Conservation (phyloP, 345 rosid species). For the Triadica sebifera region DNA sequence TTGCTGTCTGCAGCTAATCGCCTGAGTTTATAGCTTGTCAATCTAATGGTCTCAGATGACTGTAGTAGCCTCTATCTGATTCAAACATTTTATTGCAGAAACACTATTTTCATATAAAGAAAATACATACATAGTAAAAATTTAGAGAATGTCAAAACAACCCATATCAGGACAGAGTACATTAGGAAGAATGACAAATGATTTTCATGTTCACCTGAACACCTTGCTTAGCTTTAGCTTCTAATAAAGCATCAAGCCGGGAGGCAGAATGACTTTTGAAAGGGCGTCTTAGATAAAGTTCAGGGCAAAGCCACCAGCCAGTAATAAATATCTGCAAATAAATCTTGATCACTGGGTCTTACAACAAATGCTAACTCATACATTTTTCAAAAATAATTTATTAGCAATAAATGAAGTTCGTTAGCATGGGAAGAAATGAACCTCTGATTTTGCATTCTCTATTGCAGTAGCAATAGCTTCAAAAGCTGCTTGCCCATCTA, state of each 20-base stretch:
- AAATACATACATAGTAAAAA: neutral
- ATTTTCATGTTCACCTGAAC: constrained; percentile 54
- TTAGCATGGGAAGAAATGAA: constrained; percentile 25
- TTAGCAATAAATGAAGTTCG: neutral
- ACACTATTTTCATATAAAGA: too few relatives aligned
- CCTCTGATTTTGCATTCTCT: constrained; percentile 83
- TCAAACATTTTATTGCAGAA: neutral
- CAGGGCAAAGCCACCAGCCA: constrained; percentile 99
- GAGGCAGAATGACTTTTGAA: constrained; percentile 54
- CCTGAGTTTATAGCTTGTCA: too few relatives aligned
- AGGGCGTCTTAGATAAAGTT: constrained; percentile 88
- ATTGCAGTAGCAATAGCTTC: constrained; percentile 86
- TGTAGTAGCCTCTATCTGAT: neutral
- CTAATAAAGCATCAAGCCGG: constrained; percentile 72
- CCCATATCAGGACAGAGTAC: neutral
- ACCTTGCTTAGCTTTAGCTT: constrained; percentile 85
- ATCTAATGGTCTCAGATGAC: neutral
- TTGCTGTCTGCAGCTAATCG: too few relatives aligned
- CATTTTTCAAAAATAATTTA: neutral
- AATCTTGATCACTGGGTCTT: constrained; percentile 9
- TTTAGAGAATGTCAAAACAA: neutral
- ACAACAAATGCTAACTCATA: neutral
- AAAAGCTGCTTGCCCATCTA: constrained; percentile 89
- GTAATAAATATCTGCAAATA: constrained; percentile 73
- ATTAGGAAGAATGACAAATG: neutral